A percentile compares a stretch with the other conserved stretches of the same genome.
Conservation (phyloP, 140 eudicot genomes). For the Ambrosia hybrid region DNA sequence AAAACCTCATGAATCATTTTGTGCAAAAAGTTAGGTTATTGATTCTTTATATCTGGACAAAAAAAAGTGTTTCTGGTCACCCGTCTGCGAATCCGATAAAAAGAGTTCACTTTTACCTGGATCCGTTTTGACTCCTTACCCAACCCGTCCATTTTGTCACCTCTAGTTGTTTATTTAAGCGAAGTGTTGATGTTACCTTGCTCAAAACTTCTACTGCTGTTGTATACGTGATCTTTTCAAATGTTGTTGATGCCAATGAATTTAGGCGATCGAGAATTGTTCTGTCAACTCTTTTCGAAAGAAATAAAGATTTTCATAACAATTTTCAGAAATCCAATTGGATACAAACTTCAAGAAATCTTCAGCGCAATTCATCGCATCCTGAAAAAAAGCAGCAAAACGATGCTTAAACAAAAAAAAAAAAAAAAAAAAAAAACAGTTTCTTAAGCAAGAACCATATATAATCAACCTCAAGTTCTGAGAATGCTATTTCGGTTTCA, state of each 20-base stretch:
- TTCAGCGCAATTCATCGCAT: conserved; percentile 73
- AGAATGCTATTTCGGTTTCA: conserved; percentile 82
- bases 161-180: conserved; percentile 3
- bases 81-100: no score
- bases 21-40: no score
- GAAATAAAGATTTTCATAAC: conserved; percentile 56
- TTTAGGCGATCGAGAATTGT: conserved; percentile 58
- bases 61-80: background rate
- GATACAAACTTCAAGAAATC: conserved; percentile 67
- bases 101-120: background rate
- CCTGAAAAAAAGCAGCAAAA: conserved; percentile 46
- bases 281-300: conserved; percentile 58
- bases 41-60: background rate
- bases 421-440: background rate
- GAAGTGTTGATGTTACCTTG: conserved; percentile 43
- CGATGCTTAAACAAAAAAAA: background rate
- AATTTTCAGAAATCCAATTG: conserved; percentile 58
- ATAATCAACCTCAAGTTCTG: conserved; percentile 64
- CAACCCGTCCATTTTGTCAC: background rate
- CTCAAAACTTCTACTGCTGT: conserved; percentile 68
- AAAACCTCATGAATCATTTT: background rate
- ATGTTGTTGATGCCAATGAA: conserved; percentile 36
- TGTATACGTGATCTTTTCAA: conserved; percentile 67
- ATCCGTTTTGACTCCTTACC: background rate
- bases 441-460: background rate